Evolutionary conservation across 163 green algal species (phyloP).

Genomic region (Coccomyxa subellipsoidea): DNA sequence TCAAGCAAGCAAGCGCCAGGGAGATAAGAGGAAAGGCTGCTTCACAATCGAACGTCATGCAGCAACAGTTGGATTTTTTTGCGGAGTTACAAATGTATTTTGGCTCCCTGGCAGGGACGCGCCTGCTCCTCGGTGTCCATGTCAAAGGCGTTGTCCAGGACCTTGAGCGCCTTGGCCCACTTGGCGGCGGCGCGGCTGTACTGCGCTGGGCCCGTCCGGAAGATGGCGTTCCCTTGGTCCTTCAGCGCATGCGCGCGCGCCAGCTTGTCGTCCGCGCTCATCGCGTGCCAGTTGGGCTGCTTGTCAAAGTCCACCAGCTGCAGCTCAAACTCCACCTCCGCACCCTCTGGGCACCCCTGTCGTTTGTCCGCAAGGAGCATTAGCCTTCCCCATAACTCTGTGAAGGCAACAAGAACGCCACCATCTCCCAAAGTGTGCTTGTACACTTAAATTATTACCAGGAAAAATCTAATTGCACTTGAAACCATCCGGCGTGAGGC

Average conservation of each 20-base stretch:
- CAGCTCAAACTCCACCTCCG: slow-evolving; percentile 47
- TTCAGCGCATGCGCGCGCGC: slow-evolving; percentile 55
- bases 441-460: too few relatives aligned
- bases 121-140: slow-evolving; percentile 63
- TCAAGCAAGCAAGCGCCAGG: too few relatives aligned
- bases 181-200: slow-evolving; percentile 33
- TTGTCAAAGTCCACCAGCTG: slow-evolving; percentile 30
- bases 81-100: too few relatives aligned
- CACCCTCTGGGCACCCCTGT: slow-evolving; percentile 18
- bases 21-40: too few relatives aligned
- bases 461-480: too few relatives aligned
- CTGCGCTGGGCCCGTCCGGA: slow-evolving; percentile 42
- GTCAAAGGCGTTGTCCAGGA: slow-evolving; percentile 69
- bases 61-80: too few relatives aligned
- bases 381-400: too few relatives aligned
- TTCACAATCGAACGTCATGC: too few relatives aligned
- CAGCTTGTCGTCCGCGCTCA: slow-evolving; percentile 30
- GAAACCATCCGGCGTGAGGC: too few relatives aligned
- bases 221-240: slow-evolving; percentile 75
- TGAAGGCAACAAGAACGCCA: too few relatives aligned
- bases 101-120: neutral
- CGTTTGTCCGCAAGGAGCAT: too few relatives aligned
- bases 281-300: slow-evolving; percentile 17
- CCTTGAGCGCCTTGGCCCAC: slow-evolving; percentile 42
- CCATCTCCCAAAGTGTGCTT: too few relatives aligned